A percentile compares a stretch with the other conserved stretches of the same genome.
These are phyloP conservation scores for Avena eriantha DNA, from an alignment of 176 grass and related monocot genomes.

Conservation along the genomic window DNA sequence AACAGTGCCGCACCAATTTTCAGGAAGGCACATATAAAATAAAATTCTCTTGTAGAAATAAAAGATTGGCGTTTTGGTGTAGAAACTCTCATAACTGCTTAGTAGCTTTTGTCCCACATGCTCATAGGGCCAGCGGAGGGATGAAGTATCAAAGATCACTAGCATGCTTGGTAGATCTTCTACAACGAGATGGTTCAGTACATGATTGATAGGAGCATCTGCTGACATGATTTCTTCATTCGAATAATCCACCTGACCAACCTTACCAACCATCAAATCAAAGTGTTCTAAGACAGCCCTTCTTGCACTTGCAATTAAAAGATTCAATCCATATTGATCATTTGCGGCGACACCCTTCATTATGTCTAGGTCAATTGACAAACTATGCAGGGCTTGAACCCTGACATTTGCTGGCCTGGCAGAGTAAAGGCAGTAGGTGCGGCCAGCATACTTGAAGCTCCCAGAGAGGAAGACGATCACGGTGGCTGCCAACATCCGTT, in stretches of 20 bases:
- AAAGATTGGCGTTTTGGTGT: not conserved
- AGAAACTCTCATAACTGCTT: not conserved
- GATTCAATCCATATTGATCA: too few species aligned
- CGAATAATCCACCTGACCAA: too few species aligned
- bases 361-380: not conserved
- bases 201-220: not conserved
- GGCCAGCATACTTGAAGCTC: not conserved
- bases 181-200: rapidly evolving
- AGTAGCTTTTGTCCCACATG: not conserved
- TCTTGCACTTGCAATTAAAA: too few species aligned
- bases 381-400: not conserved
- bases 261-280: too few species aligned
- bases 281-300: too few species aligned
- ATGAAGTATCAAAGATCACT: rapidly evolving
- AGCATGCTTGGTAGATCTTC: not conserved
- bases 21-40: too few species aligned
- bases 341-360: too few species aligned
- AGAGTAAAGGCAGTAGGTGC: not conserved
- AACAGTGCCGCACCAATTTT: too few species aligned
- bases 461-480: not conserved
- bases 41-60: rapidly evolving
- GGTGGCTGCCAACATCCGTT: not conserved
- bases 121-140: not conserved
- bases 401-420: not conserved
- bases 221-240: not conserved